phyloP scores from a whole-genome alignment of 2,329 filamentous ascomycete genomes.

The Scytalidium lignicola region DNA sequence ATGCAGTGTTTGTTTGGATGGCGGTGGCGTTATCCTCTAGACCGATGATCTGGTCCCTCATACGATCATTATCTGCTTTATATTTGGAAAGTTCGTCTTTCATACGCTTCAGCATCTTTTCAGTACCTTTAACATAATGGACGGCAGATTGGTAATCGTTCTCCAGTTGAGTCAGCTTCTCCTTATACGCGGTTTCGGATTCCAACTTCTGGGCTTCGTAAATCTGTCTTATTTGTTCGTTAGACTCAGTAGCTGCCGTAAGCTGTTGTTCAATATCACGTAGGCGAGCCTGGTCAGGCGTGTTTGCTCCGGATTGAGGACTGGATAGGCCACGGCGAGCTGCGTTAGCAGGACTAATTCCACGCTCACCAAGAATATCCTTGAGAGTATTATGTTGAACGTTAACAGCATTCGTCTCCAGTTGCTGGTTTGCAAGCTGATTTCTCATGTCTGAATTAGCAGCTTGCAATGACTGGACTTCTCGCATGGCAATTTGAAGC shows the following conservation, averaged over 20 bases:
- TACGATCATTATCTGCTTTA: slow-evolving; percentile 76
- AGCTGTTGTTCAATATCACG: slow-evolving; percentile 87
- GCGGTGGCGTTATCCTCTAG: slow-evolving; percentile 49
- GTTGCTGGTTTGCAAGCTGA: slow-evolving; percentile 77
- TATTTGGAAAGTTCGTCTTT: slow-evolving; percentile 94
- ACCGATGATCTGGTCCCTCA: slow-evolving; percentile 76
- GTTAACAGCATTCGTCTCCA: slow-evolving; percentile 88
- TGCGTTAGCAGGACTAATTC: slow-evolving; percentile 71
- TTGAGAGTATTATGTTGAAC: slow-evolving; percentile 93
- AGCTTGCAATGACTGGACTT: slow-evolving; percentile 75
- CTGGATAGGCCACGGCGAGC: slow-evolving; percentile 68
- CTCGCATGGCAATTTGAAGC: slow-evolving; percentile 76
- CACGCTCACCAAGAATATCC: slow-evolving; percentile 84
- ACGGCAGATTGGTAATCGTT: slow-evolving; percentile 97
- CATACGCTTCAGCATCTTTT: slow-evolving; percentile 98
- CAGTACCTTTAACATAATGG: slow-evolving; percentile 95
- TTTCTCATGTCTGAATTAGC: slow-evolving; percentile 78
- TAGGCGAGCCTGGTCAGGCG: slow-evolving; percentile 73
- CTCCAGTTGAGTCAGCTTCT: slow-evolving; percentile 89
- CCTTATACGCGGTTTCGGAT: slow-evolving; percentile 82
- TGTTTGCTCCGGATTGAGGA: slow-evolving; percentile 68
- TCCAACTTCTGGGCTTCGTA: slow-evolving; percentile 80
- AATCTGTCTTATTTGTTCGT: slow-evolving; percentile 76
- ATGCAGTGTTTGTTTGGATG: slow-evolving; percentile 50
- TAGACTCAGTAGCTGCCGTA: slow-evolving; percentile 67